phyloP scores from a whole-genome alignment of 208 protist genomes.

The Kentomonas sorsogonicus region DNA sequence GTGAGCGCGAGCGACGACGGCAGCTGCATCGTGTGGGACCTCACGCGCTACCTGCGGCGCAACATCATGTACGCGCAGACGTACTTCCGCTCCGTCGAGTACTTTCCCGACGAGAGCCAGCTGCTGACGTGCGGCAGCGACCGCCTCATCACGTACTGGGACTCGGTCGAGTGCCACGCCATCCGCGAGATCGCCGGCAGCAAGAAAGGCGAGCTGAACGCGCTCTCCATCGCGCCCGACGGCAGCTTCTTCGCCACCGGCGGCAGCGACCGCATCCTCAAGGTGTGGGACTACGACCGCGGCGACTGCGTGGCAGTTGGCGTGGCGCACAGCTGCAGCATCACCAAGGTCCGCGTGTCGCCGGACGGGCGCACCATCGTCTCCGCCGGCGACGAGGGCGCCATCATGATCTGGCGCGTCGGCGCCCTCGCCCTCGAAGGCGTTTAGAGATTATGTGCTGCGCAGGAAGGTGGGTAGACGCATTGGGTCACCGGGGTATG shows the following conservation, averaged over 20 bases:
- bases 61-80: conserved; percentile 95
- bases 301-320: conserved; percentile 85
- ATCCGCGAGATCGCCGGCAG: conserved; percentile 92
- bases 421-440: conserved; percentile 38
- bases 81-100: conserved; percentile 90
- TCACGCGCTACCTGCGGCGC: conserved; percentile 84
- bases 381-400: conserved; percentile 91
- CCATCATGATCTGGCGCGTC: conserved; percentile 92
- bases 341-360: conserved; percentile 86
- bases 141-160: conserved; percentile 94
- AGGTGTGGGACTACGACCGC: conserved; percentile 94
- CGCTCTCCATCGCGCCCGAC: conserved; percentile 82
- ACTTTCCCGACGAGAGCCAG: conserved; percentile 92
- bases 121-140: conserved; percentile 93
- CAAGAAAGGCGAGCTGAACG: conserved; percentile 88
- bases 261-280: conserved; percentile 90
- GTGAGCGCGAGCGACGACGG: conserved; percentile 92
- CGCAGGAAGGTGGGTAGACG: background rate
- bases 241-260: conserved; percentile 89
- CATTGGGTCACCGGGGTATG: too few relatives aligned
- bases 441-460: conserved; percentile 9
- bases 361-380: conserved; percentile 89
- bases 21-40: conserved; percentile 95
- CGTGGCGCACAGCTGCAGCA: conserved; percentile 90
- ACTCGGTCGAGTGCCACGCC: conserved; percentile 90